Percentiles rank a stretch among this genome's conserved stretches.
These are phyloP conservation scores for Bromus sterilis DNA, from an alignment of 176 grass and related monocot species.

Conservation along the genomic window DNA sequence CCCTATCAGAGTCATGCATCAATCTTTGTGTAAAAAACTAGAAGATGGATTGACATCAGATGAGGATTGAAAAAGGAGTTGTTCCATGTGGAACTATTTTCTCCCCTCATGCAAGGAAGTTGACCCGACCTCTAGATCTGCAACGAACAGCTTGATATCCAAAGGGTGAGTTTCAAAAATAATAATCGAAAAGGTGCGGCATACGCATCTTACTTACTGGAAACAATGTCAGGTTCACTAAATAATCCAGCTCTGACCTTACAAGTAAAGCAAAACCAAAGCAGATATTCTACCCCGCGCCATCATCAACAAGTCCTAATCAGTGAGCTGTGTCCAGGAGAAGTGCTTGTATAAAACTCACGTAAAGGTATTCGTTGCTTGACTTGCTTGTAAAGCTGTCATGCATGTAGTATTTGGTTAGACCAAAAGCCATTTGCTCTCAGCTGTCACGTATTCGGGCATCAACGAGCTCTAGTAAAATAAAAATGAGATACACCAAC, in stretches of 20 bases:
- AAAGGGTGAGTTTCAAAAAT: not conserved
- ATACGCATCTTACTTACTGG: not conserved
- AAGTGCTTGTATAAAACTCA: not conserved
- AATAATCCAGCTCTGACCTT: not conserved
- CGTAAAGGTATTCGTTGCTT: not conserved
- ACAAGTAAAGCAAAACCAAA: not conserved
- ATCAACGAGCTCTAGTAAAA: not conserved
- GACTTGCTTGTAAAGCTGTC: not conserved
- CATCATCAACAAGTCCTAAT: not conserved
- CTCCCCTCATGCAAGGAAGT: not conserved
- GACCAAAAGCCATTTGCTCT: not conserved
- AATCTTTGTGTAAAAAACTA: no score
- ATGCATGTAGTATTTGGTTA: not conserved
- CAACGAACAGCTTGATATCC: not conserved
- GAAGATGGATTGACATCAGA: no score
- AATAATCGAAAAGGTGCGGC: no score
- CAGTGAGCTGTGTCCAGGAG: not conserved
- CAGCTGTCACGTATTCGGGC: not conserved
- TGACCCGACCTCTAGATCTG: conserved; percentile 6
- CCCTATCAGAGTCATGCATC: no score
- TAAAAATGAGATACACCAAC: not conserved
- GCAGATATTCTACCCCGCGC: not conserved
- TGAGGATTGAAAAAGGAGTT: no score
- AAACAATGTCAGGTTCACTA: not conserved
- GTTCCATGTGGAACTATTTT: no score